phyloP scores from a whole-genome alignment of 2,329 filamentous ascomycete genomes.

The Clarireedia sp. region DNA sequence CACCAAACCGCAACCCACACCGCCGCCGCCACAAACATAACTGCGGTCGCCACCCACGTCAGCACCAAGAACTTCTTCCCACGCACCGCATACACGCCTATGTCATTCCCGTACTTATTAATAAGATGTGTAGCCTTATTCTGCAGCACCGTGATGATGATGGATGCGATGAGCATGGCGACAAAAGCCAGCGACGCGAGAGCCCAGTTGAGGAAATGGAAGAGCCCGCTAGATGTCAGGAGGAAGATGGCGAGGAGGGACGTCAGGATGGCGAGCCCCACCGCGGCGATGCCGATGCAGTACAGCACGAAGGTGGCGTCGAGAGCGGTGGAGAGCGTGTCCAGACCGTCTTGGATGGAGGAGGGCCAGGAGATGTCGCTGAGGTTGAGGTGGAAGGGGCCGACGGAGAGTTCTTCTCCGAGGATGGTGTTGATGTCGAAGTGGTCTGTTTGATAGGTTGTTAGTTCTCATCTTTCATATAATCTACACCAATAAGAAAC shows the following conservation, averaged over 20 bases:
- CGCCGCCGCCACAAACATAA: slow-evolving; percentile 32
- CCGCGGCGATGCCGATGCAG: slow-evolving; percentile 46
- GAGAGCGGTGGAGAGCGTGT: slow-evolving; percentile 40
- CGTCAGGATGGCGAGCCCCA: slow-evolving; percentile 41
- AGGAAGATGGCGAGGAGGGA: slow-evolving; percentile 37
- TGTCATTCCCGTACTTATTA: slow-evolving; percentile 29
- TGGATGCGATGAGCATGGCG: slow-evolving; percentile 62
- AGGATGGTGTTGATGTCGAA: slow-evolving; percentile 48
- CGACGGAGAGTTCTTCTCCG: slow-evolving; percentile 38
- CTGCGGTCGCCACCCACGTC: slow-evolving; percentile 48
- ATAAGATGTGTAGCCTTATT: slow-evolving; percentile 45
- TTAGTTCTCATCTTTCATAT: too few relatives aligned
- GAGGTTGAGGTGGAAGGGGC: slow-evolving; percentile 37
- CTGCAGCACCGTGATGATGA: slow-evolving; percentile 59
- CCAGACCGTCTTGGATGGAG: slow-evolving; percentile 45
- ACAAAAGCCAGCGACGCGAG: slow-evolving; percentile 40
- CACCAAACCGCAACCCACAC: slow-evolving; percentile 27
- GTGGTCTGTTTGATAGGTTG: slow-evolving; percentile 27
- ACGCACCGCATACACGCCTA: slow-evolving; percentile 31
- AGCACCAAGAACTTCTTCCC: slow-evolving; percentile 49
- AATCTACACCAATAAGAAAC: too few relatives aligned
- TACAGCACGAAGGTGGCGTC: slow-evolving; percentile 51
- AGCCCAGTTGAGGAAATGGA: slow-evolving; percentile 42
- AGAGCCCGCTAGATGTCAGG: slow-evolving; percentile 27
- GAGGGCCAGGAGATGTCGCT: slow-evolving; percentile 47